Percentiles rank a stretch among this genome's conserved stretches.
These are phyloP conservation scores for Phlegmacium glaucopus DNA, from an alignment of 768 basidiomycete genomes.

Conservation along the genomic window DNA sequence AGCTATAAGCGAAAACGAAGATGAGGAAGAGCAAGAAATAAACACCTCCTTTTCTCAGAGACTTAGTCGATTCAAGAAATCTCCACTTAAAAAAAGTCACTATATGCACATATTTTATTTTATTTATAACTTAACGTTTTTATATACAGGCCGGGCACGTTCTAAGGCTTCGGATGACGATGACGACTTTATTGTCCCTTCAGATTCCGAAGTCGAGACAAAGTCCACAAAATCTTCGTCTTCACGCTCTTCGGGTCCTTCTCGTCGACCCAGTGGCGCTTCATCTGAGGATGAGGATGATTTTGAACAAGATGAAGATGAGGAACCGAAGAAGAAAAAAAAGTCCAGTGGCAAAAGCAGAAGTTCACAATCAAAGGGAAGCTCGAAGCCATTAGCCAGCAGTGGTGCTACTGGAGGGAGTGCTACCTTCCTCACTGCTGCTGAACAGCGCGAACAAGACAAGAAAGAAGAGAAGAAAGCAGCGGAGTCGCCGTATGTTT, in stretches of 20 bases:
- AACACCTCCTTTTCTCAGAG: slow-evolving; percentile 54
- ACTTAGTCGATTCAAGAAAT: slow-evolving; percentile 64
- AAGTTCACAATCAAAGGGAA: slow-evolving; percentile 12
- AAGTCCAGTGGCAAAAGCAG: slow-evolving; percentile 27
- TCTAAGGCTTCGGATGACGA: slow-evolving; percentile 44
- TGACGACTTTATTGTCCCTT: slow-evolving; percentile 72
- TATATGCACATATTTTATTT: background rate
- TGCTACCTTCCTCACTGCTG: slow-evolving; percentile 71
- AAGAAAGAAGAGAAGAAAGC: slow-evolving; percentile 84
- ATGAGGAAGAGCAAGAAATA: slow-evolving; percentile 50
- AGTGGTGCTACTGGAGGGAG: slow-evolving; percentile 23
- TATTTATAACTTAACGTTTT: slow-evolving; percentile 1
- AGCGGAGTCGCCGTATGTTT: slow-evolving; percentile 71
- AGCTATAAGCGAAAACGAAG: slow-evolving; percentile 47
- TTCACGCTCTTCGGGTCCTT: slow-evolving; percentile 25
- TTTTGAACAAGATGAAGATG: slow-evolving; percentile 17
- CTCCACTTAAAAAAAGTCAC: slow-evolving; percentile 51
- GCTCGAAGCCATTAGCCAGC: slow-evolving; percentile 17
- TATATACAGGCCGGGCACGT: slow-evolving; percentile 36
- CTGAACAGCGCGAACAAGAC: slow-evolving; percentile 70
- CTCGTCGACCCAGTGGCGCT: background rate
- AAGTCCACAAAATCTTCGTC: slow-evolving; percentile 50
- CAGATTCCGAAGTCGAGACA: slow-evolving; percentile 57
- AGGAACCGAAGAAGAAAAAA: slow-evolving; percentile 24
- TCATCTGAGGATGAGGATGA: slow-evolving; percentile 37